Base-by-base conservation (phyloP, 495 filamentous ascomycete genomes). In the Penicillium tannophilum region DNA sequence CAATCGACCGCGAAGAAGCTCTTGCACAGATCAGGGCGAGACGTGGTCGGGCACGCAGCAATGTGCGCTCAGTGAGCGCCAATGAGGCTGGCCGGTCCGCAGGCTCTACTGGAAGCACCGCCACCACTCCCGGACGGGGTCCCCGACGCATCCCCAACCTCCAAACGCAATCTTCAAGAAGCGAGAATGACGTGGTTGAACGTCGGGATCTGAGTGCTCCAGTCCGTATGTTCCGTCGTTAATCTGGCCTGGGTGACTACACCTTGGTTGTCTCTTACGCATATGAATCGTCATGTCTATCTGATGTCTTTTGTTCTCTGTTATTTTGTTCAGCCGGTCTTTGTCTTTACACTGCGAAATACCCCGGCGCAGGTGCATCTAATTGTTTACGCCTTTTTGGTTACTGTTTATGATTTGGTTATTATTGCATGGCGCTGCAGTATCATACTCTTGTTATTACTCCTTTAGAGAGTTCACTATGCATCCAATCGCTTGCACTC, bases 21-120 rank as follows among this genome's bases (percentile, higher is more conserved):
- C 63, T 84, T 2, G 81, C 81, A 24, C 78, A 81, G 60, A 82
- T 84, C 52, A 62, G 78, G 33, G 79, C 77, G 12, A 68, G 81
- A 35, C 73, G 80, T 41, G 76, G 74, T 4, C 67, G 78, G 48
- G 72, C 81, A 3, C 75, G 73, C 57, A 82, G 73, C 55, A 75
- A 78, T 65, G 70, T 74, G 36, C 68, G 79, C 51, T 78, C 76
- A 36, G 71, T 69, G 11, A 79, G 77, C 50, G 70, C 70, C 19
- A 72, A 61, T n/a, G 76, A 79, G 55, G 66, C 66, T 0, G 52
- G 73, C 17, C 71, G 71, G 26, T 54, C 69, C 39, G 66, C 62
- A 19, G 63, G 65, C 4, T 60, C 67, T 24, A 58, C 67, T 35
- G 64, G 63, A 10, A 65, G 62, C 4, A 64, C 68, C 20, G 60